Evolutionary conservation across 2,329 filamentous ascomycete genomes (phyloP), one percentile per base, ranked within the genome.

Genomic region (Pyrenophora teres): DNA sequence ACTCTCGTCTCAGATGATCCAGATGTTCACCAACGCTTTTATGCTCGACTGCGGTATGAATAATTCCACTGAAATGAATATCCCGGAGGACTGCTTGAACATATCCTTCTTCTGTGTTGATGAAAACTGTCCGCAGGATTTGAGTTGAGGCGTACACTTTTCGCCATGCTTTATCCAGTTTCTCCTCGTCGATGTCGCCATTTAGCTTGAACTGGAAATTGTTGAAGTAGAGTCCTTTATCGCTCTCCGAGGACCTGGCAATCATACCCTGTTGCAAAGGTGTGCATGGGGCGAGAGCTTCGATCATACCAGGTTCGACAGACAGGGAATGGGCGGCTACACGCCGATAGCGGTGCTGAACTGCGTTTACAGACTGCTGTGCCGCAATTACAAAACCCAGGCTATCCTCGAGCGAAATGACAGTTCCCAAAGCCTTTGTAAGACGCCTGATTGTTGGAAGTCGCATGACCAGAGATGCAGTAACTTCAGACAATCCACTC

Each of bases 211-310:
- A 85, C 0, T 73, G 74, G 65, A 97, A 96, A 0, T 80, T 78
- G 50, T 92, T 92, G 71, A 93, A 95, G 67, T 97, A 97, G 0
- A 88, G 74, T 0, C 80, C 78, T 0, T 76, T 69, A 0, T 80
- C 74, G 15, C 77, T 84, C 8, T 84, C 81, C 32, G 88, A 69
- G 19, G 86, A 87, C 41, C 86, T 82, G 5, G 88, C 87, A 42
- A 96, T 84, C 77, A 97, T 93, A 0, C 92, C 92, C 68, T 93
- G 85, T 65, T 97, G 92, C 1, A 96, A 76, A 0, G 92, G 83
- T 0, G 92, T 95, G 67, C 92, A 96, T 3, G 92, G 92, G 0
- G 85, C 85, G 44, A 96, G 83, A 51, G 84, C 83, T 65, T 94
- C 88, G 8, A 96, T 81, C 1, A 85, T 77, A 5, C 74, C 66